Evolutionary conservation across 2,329 filamentous ascomycete species (phyloP), one percentile per base, ranked within the genome.

Genomic region (Escovopsis weberi): DNA sequence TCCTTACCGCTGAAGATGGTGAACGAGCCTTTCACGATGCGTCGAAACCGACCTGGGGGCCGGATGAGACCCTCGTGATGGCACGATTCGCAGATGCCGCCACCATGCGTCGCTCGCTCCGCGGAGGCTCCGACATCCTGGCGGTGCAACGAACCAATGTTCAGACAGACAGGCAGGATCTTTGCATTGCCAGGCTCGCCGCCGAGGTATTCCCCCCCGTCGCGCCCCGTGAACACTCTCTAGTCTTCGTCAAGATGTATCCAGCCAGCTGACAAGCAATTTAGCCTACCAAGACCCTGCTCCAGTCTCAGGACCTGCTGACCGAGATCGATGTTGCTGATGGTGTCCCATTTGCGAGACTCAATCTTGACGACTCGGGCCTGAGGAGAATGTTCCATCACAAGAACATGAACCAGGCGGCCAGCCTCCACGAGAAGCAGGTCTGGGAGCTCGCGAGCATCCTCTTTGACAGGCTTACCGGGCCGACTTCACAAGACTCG

Each of bases 371-470:
- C 46, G 49, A 55, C 2, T 45, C 50, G 1, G 60, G 51, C 8
- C 53, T 68, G 10, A 59, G 56, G 50, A 55, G 61, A 34, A 47
- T 65, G 15, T 69, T 64, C 48, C 67, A 62, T 46, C 59, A 59
- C 35, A 62, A 62, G 38, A 62, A 63, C 34, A 54, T 59, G 50
- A 63, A 57, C 18, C 60, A 65, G 48, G 62, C 66, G 12, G 68
- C 67, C 19, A 67, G 61, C 42, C 60, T 66, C 18, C 75, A 85
- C 44, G 85, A 93, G 60, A 76, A 78, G 53, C 69, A 78, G 12
- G 78, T 91, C 1, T 98, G 93, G 91, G 75, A 85, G 47, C 69
- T 98, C 33, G 81, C 85, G 1, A 83, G 84, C 44, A 80, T 95
- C 33, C 71, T 98, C 4, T 98, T 94, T 55, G 87, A 94, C 50